These are phyloP conservation scores for Dacryopinax primogenitus DNA, from an alignment of 768 basidiomycete genomes.

Conservation along the genomic window DNA sequence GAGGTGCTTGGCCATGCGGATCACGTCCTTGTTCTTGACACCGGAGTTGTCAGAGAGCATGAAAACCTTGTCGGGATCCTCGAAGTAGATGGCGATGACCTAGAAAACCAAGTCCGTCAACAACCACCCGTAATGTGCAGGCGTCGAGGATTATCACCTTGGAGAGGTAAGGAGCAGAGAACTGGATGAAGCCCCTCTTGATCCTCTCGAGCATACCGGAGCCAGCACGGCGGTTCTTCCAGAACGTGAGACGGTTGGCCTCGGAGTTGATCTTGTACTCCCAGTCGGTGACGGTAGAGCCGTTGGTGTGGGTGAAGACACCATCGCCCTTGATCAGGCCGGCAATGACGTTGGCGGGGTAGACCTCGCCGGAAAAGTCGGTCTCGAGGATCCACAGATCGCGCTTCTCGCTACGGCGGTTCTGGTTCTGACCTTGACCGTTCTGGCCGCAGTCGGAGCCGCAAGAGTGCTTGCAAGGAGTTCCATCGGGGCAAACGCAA, in stretches of 20 bases:
- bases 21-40: slow-evolving; percentile 2
- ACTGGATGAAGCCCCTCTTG: neutral
- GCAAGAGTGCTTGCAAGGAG: neutral
- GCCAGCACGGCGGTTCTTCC: slow-evolving; percentile 1
- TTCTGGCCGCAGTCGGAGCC: neutral
- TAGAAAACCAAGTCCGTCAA: neutral
- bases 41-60: neutral
- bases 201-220: neutral
- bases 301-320: neutral
- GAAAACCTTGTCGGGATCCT: slow-evolving; percentile 2
- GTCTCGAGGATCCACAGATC: neutral
- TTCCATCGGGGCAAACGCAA: neutral
- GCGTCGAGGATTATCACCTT: neutral
- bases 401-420: neutral
- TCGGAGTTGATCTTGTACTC: slow-evolving; percentile 8
- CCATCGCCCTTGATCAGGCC: slow-evolving; percentile 1
- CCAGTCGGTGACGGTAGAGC: neutral
- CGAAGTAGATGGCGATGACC: slow-evolving; percentile 1
- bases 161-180: neutral
- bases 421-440: neutral
- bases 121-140: neutral
- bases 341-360: neutral
- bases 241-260: neutral
- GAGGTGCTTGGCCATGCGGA: slow-evolving; percentile 5
- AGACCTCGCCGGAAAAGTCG: neutral